Evolutionary conservation across 2,329 filamentous ascomycete genomes (phyloP).

Genomic region (Moelleriella libera): DNA sequence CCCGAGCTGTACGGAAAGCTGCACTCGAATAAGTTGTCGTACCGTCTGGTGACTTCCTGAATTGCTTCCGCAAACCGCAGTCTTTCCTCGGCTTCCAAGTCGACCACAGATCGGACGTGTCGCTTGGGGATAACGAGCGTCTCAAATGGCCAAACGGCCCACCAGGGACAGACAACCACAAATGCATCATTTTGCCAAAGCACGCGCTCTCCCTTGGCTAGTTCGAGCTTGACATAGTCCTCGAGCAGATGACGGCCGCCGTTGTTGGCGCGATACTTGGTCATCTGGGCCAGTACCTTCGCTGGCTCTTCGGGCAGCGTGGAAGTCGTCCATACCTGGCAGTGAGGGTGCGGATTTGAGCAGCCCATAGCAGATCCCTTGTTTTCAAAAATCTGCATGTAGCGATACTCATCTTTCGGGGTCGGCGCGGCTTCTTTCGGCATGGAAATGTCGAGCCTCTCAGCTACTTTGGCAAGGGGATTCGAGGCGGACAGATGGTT

Average conservation of each 20-base stretch:
- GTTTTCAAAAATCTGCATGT: constrained; percentile 99
- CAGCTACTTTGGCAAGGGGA: constrained; percentile 35
- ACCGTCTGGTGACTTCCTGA: constrained; percentile 76
- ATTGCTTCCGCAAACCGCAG: constrained; percentile 67
- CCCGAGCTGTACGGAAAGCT: constrained; percentile 96
- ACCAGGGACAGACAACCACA: constrained; percentile 87
- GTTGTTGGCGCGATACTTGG: constrained; percentile 63
- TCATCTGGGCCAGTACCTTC: constrained; percentile 64
- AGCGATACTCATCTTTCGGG: constrained; percentile 68
- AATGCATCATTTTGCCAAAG: constrained; percentile 82
- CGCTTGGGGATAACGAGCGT: constrained; percentile 76
- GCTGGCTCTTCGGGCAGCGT: constrained; percentile 79
- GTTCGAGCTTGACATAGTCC: constrained; percentile 77
- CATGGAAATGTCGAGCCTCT: constrained; percentile 25
- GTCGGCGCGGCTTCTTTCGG: constrained; percentile 18
- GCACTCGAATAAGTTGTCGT: constrained; percentile 95
- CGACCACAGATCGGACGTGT: constrained; percentile 73
- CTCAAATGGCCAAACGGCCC: constrained; percentile 96
- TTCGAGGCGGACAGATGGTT: constrained; percentile 62
- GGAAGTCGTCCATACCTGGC: constrained; percentile 91
- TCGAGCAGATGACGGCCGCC: constrained; percentile 62
- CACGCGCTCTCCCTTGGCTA: constrained; percentile 67
- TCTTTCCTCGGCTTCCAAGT: constrained; percentile 60
- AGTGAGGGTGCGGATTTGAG: constrained; percentile 95
- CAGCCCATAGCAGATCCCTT: constrained; percentile 97